Base-by-base conservation (phyloP, 306 rosid species). In the Quercus gilva region DNA sequence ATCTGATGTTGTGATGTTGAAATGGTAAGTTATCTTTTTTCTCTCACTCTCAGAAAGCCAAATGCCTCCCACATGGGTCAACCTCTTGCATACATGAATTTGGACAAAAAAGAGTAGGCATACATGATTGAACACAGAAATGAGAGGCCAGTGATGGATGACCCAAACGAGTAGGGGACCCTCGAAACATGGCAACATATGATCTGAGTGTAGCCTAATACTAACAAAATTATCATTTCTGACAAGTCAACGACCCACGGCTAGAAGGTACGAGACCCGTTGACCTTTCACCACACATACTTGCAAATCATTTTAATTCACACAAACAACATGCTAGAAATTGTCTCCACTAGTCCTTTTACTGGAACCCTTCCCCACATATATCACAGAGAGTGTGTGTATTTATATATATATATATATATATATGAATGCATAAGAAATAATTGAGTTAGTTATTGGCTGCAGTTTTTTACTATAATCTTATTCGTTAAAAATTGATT, bases 161-260 rank as follows among this genome's bases (percentile, higher is more conserved):
- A 33, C 35, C 26, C 57, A 41, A 77, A 70, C 25, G 81, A 71
- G 28, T 2, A 41, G 37, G 79, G 82, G 91, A 71, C 89, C 94
- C 85, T 82, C 80, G 15, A 74, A 81, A 52, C 57, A 79, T 79
- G 88, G 84, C 83, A 55, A 14, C 31, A 58, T 86, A 78, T 69
- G 43, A 75, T 31, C 35, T 41, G 45, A 79, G 69, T 74, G 76
- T 77, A 85, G 85, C 82, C 69, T 78, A 90, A 81, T 84, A 80
- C 57, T 11, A 76, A 87, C 90, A 82, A 85, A 18, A 31, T 28
- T 56, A 80, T 55, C 25, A 74, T 52, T 83, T 73, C 94, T 90
- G 93, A 87, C 91, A 86, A 49, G 96, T 89, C 93, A 91, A 84
- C 78, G 83, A 71, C 74, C 74, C 69, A 69, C 37, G 28, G 63